Base-by-base conservation (phyloP, 202 grass and related monocot species). In the Saccharum hybrid region DNA sequence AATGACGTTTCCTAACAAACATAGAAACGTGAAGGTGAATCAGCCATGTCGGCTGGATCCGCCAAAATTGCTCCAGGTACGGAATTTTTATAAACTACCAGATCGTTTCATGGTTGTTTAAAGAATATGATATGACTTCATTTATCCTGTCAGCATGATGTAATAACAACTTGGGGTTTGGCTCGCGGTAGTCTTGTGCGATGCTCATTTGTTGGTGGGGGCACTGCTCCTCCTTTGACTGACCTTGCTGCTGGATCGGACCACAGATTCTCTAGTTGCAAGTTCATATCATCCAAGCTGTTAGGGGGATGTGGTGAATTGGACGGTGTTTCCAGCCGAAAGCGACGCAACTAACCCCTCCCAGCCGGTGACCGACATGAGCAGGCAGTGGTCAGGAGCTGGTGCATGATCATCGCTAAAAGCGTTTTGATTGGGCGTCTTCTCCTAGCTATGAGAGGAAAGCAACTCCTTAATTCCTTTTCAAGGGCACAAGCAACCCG, bases 201-300 rank as follows among this genome's bases (percentile, higher is more conserved):
- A 64, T 75, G 65, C 41, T 71, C 56, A 71, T 63, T 57, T 89
- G 71, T 85, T 64, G 82, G 82, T 81, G 71, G 71, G n/a, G 33
- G 45, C 6, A 56, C 57, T 78, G 63, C 36, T 81, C 57, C 70
- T 51, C 23, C 11, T 81, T 67, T 81, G 87, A 85, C 52, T 81
- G 87, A 85, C 52, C 46, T 74, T 68, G 28, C 30, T 41, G 26
- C 11, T 30, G 3, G 12, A 33, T 62, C 61, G 0, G 39, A 77
- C 10, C 11, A 75, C 61, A 41, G 21, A 60, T 76, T 88, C 52
- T 84, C 22, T 80, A 70, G 82, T 75, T 81, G 70, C 70, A 70
- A 54, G 51, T 81, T 88, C 87, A 81, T 80, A 63, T 84, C 71
- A 70, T 74, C 68, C 61, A 73, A 79, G 46, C n/a, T 83, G 39